Percentiles rank a stretch among this genome's conserved stretches.
phyloP scores from a whole-genome alignment of 306 rosid species.

The Biancaea sappan region DNA sequence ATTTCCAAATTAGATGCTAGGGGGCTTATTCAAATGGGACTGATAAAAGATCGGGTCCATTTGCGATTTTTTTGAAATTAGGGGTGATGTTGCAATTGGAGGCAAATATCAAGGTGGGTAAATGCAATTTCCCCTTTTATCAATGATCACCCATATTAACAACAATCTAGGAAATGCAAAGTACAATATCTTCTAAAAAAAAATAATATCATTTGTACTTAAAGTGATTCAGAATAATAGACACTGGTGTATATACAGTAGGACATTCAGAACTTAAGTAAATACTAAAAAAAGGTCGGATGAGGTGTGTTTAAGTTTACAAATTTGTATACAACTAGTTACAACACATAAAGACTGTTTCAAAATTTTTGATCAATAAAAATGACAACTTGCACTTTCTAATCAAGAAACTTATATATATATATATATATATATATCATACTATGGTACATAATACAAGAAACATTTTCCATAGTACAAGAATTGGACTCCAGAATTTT shows the following conservation, averaged over 20 bases:
- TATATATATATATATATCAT: too few species aligned
- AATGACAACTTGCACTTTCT: background rate
- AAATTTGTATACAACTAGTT: background rate
- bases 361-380: background rate
- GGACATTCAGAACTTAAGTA: background rate
- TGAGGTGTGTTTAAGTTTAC: background rate
- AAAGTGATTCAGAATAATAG: background rate
- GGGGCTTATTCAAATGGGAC: too few species aligned
- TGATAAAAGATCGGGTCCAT: too few species aligned
- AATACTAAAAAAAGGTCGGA: background rate
- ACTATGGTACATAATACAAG: too few species aligned
- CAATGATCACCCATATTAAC: too few species aligned
- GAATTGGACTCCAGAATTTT: background rate
- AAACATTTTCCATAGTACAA: background rate
- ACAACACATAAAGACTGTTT: background rate
- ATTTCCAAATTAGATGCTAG: too few species aligned
- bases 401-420: slow-evolving; percentile 13
- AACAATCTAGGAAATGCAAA: background rate
- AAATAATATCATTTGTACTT: background rate
- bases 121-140: too few species aligned
- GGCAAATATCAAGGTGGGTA: too few species aligned
- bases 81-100: too few species aligned
- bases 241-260: background rate
- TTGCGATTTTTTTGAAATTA: too few species aligned
- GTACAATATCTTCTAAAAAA: background rate